These are phyloP conservation scores for Taphrina sp. DNA, from an alignment of 1,139 yeast genomes.

Conservation along the genomic window DNA sequence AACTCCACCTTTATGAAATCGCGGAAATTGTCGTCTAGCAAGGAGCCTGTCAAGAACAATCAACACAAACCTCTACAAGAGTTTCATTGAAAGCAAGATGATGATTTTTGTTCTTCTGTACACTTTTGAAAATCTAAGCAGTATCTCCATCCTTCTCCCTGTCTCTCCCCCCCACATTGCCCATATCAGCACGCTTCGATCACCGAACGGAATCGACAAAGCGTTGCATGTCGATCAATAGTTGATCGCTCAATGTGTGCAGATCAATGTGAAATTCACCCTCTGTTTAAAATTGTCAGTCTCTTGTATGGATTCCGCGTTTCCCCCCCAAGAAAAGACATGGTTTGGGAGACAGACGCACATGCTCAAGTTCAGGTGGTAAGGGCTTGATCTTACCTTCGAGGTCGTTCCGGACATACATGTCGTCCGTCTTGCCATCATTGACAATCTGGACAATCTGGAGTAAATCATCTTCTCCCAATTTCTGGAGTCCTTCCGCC, in stretches of 20 bases:
- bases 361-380: too few species aligned
- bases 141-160: too few species aligned
- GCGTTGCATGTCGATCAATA: slow-evolving; percentile 91
- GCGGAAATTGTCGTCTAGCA: too few species aligned
- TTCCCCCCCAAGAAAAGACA: background rate
- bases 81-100: too few species aligned
- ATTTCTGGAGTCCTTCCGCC: slow-evolving; percentile 83
- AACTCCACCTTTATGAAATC: too few species aligned
- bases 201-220: slow-evolving; percentile 45
- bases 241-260: slow-evolving; percentile 86
- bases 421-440: slow-evolving; percentile 90
- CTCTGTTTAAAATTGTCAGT: slow-evolving; percentile 47
- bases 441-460: slow-evolving; percentile 98
- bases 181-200: background rate
- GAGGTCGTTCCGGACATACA: slow-evolving; percentile 93
- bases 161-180: too few species aligned
- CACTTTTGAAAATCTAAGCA: too few species aligned
- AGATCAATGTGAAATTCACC: slow-evolving; percentile 98
- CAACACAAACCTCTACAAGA: too few species aligned
- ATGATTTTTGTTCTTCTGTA: too few species aligned
- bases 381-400: slow-evolving; percentile 47
- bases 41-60: too few species aligned
- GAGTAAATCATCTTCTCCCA: slow-evolving; percentile 86
- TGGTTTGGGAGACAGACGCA: too few species aligned
- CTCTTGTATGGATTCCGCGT: too few species aligned